Evolutionary conservation across 371 early-diverging fungal genomes (phyloP).

Genomic region (Capniomyces stellatus): DNA sequence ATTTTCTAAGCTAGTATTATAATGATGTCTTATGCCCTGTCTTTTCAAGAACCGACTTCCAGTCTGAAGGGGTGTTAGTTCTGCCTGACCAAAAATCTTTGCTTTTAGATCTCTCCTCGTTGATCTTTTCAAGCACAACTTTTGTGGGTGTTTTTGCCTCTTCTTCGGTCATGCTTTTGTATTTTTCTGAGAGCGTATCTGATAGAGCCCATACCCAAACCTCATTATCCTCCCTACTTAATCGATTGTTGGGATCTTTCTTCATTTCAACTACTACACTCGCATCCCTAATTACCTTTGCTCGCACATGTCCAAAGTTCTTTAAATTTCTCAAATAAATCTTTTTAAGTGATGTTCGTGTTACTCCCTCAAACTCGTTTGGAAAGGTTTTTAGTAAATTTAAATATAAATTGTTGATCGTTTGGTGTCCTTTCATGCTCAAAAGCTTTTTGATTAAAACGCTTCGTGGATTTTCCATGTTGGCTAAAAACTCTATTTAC

Average conservation of each 20-base stretch:
- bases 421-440: slow-evolving; percentile 19
- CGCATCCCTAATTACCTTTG: neutral
- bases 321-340: slow-evolving; percentile 21
- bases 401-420: slow-evolving; percentile 10
- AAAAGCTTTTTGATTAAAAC: slow-evolving; percentile 18
- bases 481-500: no score
- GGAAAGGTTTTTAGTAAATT: slow-evolving; percentile 8
- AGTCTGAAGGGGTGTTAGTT: slow-evolving; percentile 20
- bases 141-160: slow-evolving; percentile 3
- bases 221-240: neutral
- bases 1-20: no score
- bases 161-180: slow-evolving; percentile 2
- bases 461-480: slow-evolving; percentile 15
- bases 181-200: slow-evolving; percentile 6
- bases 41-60: slow-evolving; percentile 12
- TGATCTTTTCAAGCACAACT: slow-evolving; percentile 7
- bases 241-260: slow-evolving; percentile 10
- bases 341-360: slow-evolving; percentile 13
- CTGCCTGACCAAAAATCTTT: slow-evolving; percentile 23
- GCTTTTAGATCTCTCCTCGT: slow-evolving; percentile 15
- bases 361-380: slow-evolving; percentile 9
- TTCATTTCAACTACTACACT: slow-evolving; percentile 8
- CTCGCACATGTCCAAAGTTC: slow-evolving; percentile 12
- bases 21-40: slow-evolving; percentile 7
- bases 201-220: slow-evolving; percentile 12